Base-by-base conservation (phyloP, 1,139 yeast species). In the Citeromyces siamensis region DNA sequence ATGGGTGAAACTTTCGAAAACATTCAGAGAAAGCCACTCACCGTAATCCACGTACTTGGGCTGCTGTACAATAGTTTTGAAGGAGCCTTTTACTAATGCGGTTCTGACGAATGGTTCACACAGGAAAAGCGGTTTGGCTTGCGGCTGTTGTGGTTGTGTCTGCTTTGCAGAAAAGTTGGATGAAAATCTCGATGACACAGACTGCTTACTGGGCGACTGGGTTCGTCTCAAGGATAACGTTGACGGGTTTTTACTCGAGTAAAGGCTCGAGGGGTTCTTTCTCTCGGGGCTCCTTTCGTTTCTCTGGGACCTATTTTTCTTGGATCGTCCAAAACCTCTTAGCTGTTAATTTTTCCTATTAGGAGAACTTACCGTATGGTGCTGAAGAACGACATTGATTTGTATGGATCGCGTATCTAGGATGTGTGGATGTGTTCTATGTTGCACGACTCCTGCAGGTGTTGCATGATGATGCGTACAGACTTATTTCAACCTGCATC, bases 21-120 rank as follows among this genome's bases (percentile, higher is more conserved):
- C 76, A 53, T 88, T 90, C 38, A 93, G 68, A 1, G 97, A 96
- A 17, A 90, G 66, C 99, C 99, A 90, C 56, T 90, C 99, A 37
- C 88, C 83, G 43, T 74, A 68, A 51, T 93, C 97, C 18, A 93
- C 97, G 52, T 88, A 90, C 53, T 84, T 85, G 18, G 99, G 98
- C 21, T 85, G 66, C 54, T 84, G 95, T 2, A 90, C 97, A 45
- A 90, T 90, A 1, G 98, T 88, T 50, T 83, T 86, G 62, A 86
- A 93, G 1, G 95, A 83, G n/a, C 99, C 99, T 52, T 90, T 90
- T 23, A 93, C 98, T 34, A 90, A 64, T 0, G 97, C 94, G 0
- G 96, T 84, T 43, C 88, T 79, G 5, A 88, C 93, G 57, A 83
- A 93, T 10, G 97, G 97, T 47, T 88, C 95, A 53, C 94, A 80